These are phyloP conservation scores for Cyberlindnera veronae DNA, from an alignment of 805 yeast species.

Conservation along the genomic window DNA sequence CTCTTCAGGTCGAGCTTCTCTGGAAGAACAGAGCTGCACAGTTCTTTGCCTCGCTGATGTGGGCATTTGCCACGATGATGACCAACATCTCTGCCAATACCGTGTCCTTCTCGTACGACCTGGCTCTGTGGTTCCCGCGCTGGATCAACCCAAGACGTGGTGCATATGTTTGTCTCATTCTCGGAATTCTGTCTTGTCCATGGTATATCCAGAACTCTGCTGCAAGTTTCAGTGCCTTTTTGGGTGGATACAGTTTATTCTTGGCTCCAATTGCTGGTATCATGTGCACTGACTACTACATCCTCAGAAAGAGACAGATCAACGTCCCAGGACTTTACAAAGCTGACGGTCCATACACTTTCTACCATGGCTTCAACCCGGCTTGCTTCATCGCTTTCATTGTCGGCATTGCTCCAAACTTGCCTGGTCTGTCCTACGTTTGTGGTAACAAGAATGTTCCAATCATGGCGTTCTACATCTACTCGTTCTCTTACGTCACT, in stretches of 20 bases:
- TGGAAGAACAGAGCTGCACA: constrained; percentile 29
- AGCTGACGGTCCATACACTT: constrained; percentile 43
- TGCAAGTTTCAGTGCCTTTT: constrained; percentile 65
- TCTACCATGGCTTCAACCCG: constrained; percentile 72
- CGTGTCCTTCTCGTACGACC: constrained; percentile 57
- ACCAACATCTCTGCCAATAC: constrained; percentile 69
- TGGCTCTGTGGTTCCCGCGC: constrained; percentile 53
- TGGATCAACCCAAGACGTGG: constrained; percentile 61
- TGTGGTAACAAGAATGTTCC: constrained; percentile 66
- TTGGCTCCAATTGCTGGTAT: constrained; percentile 77
- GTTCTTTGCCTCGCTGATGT: constrained; percentile 21
- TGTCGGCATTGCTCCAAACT: constrained; percentile 36
- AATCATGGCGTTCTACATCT: constrained; percentile 67
- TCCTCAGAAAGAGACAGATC: constrained; percentile 67
- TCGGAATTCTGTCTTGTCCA: constrained; percentile 71
- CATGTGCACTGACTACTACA: constrained; percentile 51
- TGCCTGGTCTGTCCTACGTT: constrained; percentile 41
- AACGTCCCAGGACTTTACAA: constrained; percentile 61
- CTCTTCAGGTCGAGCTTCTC: constrained; percentile 36
- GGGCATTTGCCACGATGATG: constrained; percentile 42
- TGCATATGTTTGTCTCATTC: constrained; percentile 59
- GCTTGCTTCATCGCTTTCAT: constrained; percentile 68
- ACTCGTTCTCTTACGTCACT: constrained; percentile 45
- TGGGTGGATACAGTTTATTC: constrained; percentile 76
- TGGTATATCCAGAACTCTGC: constrained; percentile 60